These are phyloP conservation scores for Spathaspora boniae DNA, from an alignment of 805 yeast genomes.

Conservation along the genomic window DNA sequence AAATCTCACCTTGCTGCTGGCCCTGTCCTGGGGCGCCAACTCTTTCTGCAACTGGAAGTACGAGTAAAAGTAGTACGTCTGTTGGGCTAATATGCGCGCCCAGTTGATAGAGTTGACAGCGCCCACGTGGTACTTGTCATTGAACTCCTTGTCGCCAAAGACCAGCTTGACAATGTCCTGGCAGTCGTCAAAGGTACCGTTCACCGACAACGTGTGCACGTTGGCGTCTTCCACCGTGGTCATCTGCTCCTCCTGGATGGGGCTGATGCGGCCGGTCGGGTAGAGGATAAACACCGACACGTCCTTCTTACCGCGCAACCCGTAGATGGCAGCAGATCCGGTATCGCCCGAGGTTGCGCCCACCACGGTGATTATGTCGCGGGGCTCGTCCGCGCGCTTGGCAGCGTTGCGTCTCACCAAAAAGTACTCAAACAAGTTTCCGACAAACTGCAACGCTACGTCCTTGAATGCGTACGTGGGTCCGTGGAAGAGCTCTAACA, in stretches of 20 bases:
- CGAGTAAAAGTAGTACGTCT: constrained; percentile 92
- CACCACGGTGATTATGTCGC: constrained; percentile 88
- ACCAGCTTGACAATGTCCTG: constrained; percentile 93
- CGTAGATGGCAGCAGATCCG: constrained; percentile 98
- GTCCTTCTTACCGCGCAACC: constrained; percentile 93
- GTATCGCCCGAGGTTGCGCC: constrained; percentile 99
- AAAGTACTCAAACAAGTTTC: constrained; percentile 93
- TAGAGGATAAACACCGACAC: constrained; percentile 95
- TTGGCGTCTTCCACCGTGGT: constrained; percentile 90
- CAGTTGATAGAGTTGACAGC: constrained; percentile 98
- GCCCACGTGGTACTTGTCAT: constrained; percentile 87
- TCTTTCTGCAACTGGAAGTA: constrained; percentile 65
- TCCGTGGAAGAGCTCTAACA: constrained; percentile 95
- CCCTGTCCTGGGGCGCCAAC: constrained; percentile 13
- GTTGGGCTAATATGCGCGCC: constrained; percentile 98
- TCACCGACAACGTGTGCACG: constrained; percentile 92
- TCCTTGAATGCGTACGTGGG: constrained; percentile 99
- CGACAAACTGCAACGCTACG: constrained; percentile 97
- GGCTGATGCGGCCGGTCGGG: constrained; percentile 97
- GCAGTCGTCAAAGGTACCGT: constrained; percentile 97
- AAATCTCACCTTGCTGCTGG: constrained; percentile 54
- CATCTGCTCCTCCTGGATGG: constrained; percentile 98
- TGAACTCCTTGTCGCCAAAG: constrained; percentile 86
- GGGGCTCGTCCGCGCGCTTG: constrained; percentile 46
- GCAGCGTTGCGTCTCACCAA: constrained; percentile 66